These are phyloP conservation scores for Tetradesmus lagerheimii DNA, from an alignment of 139 green algal species.

Conservation along the genomic window DNA sequence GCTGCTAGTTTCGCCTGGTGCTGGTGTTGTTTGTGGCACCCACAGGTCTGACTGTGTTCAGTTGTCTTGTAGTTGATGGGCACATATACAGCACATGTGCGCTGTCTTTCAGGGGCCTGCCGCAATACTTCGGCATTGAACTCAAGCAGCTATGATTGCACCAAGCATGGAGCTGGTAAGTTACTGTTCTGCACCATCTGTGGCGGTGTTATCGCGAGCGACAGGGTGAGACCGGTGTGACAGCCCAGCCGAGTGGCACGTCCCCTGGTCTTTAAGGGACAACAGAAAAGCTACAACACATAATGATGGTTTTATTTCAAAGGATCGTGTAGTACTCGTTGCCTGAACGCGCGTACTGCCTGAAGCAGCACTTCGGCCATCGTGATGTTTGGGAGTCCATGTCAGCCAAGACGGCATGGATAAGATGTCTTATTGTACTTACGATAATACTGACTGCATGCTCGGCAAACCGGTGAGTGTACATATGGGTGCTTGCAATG, in stretches of 20 bases:
- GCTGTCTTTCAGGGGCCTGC: too few species aligned
- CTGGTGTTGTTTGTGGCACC: too few species aligned
- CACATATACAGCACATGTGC: too few species aligned
- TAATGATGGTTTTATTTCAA: neutral
- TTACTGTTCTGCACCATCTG: neutral
- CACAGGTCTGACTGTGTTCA: too few species aligned
- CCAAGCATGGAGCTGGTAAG: too few species aligned
- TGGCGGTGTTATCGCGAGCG: neutral
- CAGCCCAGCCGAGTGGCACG: too few species aligned
- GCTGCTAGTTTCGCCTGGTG: too few species aligned
- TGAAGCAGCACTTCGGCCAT: neutral
- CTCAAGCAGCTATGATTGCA: too few species aligned
- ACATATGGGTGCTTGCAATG: neutral
- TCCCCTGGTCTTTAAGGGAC: too few species aligned
- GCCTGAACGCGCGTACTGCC: neutral
- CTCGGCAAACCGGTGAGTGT: neutral
- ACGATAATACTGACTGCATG: neutral
- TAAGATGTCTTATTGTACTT: neutral
- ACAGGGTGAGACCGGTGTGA: neutral
- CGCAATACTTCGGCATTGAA: too few species aligned
- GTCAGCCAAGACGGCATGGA: neutral
- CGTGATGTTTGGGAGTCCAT: conserved; percentile 1
- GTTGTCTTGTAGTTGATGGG: too few species aligned
- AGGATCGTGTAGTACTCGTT: neutral
- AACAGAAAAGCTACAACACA: too few species aligned